Evolutionary conservation across 805 yeast species (phyloP).

Genomic region (Teunomyces kruisii): DNA sequence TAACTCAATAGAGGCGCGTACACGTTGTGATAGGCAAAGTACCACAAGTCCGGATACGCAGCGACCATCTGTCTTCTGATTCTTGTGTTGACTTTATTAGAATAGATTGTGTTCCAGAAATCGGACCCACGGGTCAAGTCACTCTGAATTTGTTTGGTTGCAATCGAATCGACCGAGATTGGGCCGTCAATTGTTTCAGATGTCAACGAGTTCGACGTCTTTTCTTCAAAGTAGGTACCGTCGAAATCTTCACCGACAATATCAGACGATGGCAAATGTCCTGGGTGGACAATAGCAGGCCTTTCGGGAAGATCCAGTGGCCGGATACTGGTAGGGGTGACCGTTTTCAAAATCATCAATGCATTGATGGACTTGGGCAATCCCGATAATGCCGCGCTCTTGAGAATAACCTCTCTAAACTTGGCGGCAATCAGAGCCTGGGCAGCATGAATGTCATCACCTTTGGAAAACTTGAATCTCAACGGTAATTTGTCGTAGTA

Average conservation of each 20-base stretch:
- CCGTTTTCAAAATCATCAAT: slow-evolving; percentile 58
- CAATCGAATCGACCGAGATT: slow-evolving; percentile 30
- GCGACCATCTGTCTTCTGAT: slow-evolving; percentile 64
- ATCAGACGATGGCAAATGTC: slow-evolving; percentile 35
- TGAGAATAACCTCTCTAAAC: slow-evolving; percentile 74
- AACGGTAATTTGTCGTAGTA: slow-evolving; percentile 40
- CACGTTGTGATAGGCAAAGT: slow-evolving; percentile 66
- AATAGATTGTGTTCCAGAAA: slow-evolving; percentile 73
- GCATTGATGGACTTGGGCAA: slow-evolving; percentile 85
- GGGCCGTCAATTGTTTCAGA: slow-evolving; percentile 43
- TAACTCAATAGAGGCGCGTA: slow-evolving; percentile 77
- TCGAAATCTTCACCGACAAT: slow-evolving; percentile 39
- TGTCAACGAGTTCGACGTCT: slow-evolving; percentile 1
- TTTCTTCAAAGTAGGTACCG: slow-evolving; percentile 36
- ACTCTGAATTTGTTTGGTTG: slow-evolving; percentile 22
- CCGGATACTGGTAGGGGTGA: slow-evolving; percentile 54
- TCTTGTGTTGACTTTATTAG: slow-evolving; percentile 65
- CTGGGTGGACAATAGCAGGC: slow-evolving; percentile 28
- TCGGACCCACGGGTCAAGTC: slow-evolving; percentile 51
- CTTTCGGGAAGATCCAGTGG: slow-evolving; percentile 28
- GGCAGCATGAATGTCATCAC: slow-evolving; percentile 35
- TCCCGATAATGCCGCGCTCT: slow-evolving; percentile 77
- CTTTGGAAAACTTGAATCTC: slow-evolving; percentile 29
- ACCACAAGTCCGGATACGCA: slow-evolving; percentile 87
- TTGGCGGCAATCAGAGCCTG: slow-evolving; percentile 46